Evolutionary conservation across 768 basidiomycete genomes (phyloP).

Genomic region (Trametes punicea): DNA sequence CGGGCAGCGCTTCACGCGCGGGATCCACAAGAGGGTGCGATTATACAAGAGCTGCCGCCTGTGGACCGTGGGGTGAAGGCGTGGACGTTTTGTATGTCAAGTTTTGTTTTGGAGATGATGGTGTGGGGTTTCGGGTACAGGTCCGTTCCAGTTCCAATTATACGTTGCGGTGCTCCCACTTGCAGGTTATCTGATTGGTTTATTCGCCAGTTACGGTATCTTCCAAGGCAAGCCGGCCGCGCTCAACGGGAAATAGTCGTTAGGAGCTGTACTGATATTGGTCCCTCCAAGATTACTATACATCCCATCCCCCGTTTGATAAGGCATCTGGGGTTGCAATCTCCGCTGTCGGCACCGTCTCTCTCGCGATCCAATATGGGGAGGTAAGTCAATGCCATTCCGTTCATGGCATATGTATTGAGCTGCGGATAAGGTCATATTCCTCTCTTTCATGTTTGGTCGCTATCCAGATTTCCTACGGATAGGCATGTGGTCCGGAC

Average conservation of each 20-base stretch:
- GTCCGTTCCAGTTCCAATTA: neutral
- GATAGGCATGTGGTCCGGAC: conserved; percentile 14
- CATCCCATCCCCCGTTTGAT: conserved; percentile 23
- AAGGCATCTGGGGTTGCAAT: conserved; percentile 16
- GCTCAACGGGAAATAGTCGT: neutral
- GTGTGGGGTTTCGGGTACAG: conserved; percentile 26
- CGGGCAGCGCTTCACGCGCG: conserved; percentile 2
- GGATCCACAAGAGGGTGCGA: conserved; percentile 8
- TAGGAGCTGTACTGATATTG: neutral
- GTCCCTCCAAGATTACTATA: conserved; percentile 19
- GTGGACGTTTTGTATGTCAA: conserved; percentile 22
- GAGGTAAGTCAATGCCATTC: conserved; percentile 8
- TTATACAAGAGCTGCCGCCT: conserved; percentile 21
- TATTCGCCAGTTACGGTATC: conserved; percentile 22
- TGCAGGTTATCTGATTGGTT: neutral
- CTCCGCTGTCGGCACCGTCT: conserved; percentile 20
- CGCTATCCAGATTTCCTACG: conserved; percentile 18
- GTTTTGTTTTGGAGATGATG: conserved; percentile 22
- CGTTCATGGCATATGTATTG: neutral
- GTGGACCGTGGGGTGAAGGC: conserved; percentile 22
- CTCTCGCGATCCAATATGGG: conserved; percentile 20
- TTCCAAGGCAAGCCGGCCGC: conserved; percentile 16
- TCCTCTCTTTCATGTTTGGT: conserved; percentile 7
- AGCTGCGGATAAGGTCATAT: neutral
- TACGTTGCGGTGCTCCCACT: neutral